Evolutionary conservation across 129 eudicot species (phyloP).

Genomic region (Pseudognaphalium luteoalbum): DNA sequence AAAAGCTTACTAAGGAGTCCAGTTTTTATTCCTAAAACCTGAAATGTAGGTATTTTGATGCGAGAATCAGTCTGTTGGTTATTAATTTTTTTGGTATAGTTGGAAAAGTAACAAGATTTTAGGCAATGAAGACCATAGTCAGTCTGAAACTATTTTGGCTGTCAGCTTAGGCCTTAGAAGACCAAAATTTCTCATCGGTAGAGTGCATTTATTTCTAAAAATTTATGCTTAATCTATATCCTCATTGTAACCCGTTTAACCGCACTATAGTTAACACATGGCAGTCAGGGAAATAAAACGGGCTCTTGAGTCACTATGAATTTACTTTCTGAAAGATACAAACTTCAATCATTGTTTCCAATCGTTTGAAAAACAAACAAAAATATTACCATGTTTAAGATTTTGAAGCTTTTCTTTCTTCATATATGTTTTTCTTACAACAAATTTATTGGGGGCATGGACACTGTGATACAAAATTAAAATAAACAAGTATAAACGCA

Average conservation of each 20-base stretch:
- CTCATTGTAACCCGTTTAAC: neutral
- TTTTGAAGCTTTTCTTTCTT: neutral
- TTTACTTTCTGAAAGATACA: neutral
- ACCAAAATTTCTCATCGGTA: neutral
- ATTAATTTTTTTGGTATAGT: neutral
- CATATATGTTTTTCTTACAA: neutral
- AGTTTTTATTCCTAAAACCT: neutral
- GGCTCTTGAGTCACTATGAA: neutral
- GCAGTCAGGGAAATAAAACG: neutral
- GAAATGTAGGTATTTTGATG: neutral
- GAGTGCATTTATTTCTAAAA: neutral
- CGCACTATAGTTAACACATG: neutral
- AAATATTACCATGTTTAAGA: too few relatives aligned
- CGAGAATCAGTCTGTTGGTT: neutral
- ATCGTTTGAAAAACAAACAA: neutral
- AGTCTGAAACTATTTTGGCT: neutral
- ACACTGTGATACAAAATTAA: neutral
- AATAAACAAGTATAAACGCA: too few relatives aligned
- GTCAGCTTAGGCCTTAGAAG: neutral
- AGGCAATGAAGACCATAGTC: neutral
- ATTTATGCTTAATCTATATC: neutral
- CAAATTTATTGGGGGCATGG: neutral
- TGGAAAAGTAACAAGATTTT: neutral
- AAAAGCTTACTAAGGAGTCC: neutral
- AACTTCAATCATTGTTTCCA: neutral